phyloP scores from a whole-genome alignment of 202 grass and related monocot genomes.

The Hordeum pubiflorum region DNA sequence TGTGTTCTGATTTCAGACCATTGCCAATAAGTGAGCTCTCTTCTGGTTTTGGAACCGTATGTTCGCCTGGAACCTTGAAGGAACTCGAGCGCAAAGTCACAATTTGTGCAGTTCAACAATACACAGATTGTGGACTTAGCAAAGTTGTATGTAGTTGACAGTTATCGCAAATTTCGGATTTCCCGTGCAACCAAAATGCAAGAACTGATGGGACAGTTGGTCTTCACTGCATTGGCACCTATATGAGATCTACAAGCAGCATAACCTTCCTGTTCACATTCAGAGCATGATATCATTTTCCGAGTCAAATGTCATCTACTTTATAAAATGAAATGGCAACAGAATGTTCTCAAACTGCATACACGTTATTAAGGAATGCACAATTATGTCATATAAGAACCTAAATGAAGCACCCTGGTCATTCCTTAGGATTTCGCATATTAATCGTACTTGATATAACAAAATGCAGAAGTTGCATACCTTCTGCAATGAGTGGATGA shows the following conservation, averaged over 20 bases:
- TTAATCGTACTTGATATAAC: slow-evolving; percentile 4
- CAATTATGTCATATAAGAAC: not conserved
- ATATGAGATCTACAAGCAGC: slow-evolving; percentile 77
- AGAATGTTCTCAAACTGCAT: not conserved
- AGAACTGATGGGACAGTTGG: slow-evolving; percentile 56
- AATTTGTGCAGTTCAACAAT: not conserved
- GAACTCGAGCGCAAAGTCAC: not conserved
- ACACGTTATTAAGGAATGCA: not conserved
- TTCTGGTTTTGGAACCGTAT: not conserved
- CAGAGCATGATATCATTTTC: not conserved
- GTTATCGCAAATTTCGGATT: slow-evolving; percentile 31
- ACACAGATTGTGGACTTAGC: not conserved
- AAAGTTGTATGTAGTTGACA: not conserved
- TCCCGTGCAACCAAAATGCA: slow-evolving; percentile 43
- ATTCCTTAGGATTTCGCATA: not conserved
- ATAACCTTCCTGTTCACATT: slow-evolving; percentile 65
- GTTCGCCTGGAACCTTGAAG: not conserved
- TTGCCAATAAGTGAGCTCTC: not conserved
- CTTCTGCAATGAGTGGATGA: slow-evolving; percentile 62
- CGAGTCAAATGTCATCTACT: not conserved
- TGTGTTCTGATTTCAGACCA: not conserved
- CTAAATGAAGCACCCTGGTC: not conserved
- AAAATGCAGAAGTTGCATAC: slow-evolving; percentile 26
- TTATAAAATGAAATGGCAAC: not conserved
- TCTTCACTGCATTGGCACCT: slow-evolving; percentile 68